These are phyloP conservation scores for Blastobotrys persicus DNA, from an alignment of 1,139 yeast genomes.

Conservation along the genomic window DNA sequence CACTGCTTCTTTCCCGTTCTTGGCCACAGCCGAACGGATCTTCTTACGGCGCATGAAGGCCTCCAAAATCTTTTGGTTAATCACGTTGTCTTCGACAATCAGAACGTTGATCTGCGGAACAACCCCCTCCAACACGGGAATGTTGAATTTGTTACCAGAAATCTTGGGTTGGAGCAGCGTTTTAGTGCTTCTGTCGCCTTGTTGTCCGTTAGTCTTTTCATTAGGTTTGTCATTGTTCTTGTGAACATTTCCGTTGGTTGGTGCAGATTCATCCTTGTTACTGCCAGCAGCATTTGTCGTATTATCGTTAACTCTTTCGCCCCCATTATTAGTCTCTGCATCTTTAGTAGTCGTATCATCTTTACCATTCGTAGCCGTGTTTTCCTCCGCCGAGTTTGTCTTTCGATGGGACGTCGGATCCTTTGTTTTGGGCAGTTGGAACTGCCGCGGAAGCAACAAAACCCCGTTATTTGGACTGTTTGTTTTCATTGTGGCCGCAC, in stretches of 20 bases:
- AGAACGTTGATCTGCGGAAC: constrained; percentile 82
- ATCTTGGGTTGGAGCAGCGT: not conserved
- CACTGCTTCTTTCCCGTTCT: constrained; percentile 88
- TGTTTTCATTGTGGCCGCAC: constrained; percentile 6
- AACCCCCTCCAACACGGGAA: constrained; percentile 34
- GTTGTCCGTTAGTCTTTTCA: not conserved
- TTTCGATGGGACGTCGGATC: not conserved
- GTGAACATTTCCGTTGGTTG: not conserved
- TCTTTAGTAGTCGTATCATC: not conserved
- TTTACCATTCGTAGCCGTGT: not conserved
- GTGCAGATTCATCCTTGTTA: too few relatives aligned
- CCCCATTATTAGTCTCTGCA: not conserved
- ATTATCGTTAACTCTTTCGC: not conserved
- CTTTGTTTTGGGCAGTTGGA: constrained; percentile 24
- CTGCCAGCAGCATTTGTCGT: too few relatives aligned
- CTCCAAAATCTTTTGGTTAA: constrained; percentile 88
- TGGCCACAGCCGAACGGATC: constrained; percentile 81
- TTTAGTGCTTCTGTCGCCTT: not conserved
- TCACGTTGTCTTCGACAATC: constrained; percentile 94
- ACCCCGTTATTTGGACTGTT: constrained; percentile 31
- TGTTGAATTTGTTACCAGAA: not conserved
- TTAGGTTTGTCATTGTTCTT: not conserved
- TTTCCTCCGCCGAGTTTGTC: not conserved
- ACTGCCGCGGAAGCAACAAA: constrained; percentile 32
- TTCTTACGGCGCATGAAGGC: constrained; percentile 86